These are phyloP conservation scores for Lipomyces spencermartinsiae DNA, from an alignment of 805 yeast species.

Conservation along the genomic window DNA sequence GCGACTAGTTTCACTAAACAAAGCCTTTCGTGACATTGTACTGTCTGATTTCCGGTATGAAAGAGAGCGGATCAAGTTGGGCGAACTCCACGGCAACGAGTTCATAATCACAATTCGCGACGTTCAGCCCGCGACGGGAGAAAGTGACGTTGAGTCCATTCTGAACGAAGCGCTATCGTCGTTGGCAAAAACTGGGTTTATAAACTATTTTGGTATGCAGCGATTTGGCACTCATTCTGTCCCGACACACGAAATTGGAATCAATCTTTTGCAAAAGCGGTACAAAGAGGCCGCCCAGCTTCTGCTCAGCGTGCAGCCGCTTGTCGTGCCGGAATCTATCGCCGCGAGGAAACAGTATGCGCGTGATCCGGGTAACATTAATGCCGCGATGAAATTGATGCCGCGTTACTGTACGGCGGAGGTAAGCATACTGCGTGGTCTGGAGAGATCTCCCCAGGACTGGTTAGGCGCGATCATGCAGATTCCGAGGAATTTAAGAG, in stretches of 20 bases:
- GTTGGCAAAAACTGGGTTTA: conserved; percentile 73
- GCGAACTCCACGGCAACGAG: conserved; percentile 88
- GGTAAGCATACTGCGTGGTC: conserved; percentile 65
- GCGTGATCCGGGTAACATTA: conserved; percentile 61
- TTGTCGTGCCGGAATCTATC: conserved; percentile 72
- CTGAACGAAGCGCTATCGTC: conserved; percentile 62
- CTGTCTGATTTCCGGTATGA: conserved; percentile 80
- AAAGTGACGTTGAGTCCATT: conserved; percentile 51
- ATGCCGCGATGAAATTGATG: conserved; percentile 70
- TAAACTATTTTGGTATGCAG: conserved; percentile 98
- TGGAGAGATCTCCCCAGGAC: conserved; percentile 61
- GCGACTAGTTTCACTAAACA: conserved; percentile 77
- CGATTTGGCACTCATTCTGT: conserved; percentile 95
- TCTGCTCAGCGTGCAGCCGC: conserved; percentile 85
- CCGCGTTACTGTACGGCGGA: conserved; percentile 92
- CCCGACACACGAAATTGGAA: conserved; percentile 88
- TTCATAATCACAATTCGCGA: conserved; percentile 85
- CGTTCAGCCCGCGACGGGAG: conserved; percentile 49
- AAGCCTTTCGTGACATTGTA: conserved; percentile 73
- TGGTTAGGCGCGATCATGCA: conserved; percentile 82
- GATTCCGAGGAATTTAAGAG: conserved; percentile 87
- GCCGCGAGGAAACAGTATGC: conserved; percentile 34
- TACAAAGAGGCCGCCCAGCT: conserved; percentile 84
- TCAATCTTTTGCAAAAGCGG: conserved; percentile 67
- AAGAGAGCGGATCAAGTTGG: conserved; percentile 68